Conservation (phyloP, 2,329 filamentous ascomycete genomes). For the Salinomyces thailandicus region DNA sequence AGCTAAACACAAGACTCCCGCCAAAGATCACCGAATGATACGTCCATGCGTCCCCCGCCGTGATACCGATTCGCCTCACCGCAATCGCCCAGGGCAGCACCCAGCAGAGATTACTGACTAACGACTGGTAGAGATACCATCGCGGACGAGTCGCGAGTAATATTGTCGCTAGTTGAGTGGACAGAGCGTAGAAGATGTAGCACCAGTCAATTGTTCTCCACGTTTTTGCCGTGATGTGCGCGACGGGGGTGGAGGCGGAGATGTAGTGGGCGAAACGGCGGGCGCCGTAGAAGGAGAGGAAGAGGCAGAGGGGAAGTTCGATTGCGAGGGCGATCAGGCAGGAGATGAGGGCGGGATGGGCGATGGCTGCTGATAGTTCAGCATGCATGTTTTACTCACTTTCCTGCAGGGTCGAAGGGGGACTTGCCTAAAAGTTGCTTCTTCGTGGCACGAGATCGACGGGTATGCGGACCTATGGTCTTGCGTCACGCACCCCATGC, state of each 20-base stretch:
- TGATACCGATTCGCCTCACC: conserved; percentile 41
- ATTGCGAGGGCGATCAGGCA: conserved; percentile 43
- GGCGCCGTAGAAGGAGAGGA: conserved; percentile 48
- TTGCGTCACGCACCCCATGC: conserved; percentile 48
- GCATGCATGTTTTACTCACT: neutral
- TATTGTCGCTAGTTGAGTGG: conserved; percentile 54
- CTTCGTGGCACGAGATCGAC: conserved; percentile 9
- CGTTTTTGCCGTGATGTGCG: conserved; percentile 54
- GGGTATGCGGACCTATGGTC: conserved; percentile 20
- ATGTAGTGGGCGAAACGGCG: conserved; percentile 53
- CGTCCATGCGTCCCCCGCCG: conserved; percentile 50
- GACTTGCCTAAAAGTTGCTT: conserved; percentile 11
- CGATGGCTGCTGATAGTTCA: conserved; percentile 27
- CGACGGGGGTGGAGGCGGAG: conserved; percentile 46
- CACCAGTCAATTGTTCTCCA: conserved; percentile 49
- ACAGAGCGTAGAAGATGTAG: conserved; percentile 58
- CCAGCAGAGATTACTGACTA: conserved; percentile 56
- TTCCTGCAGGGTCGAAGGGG: no score
- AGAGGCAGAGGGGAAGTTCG: conserved; percentile 53
- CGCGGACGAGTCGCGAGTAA: conserved; percentile 52
- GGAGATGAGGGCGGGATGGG: conserved; percentile 45
- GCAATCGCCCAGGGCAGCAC: conserved; percentile 62
- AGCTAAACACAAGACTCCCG: conserved; percentile 57
- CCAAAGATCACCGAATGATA: conserved; percentile 59
- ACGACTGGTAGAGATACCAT: conserved; percentile 59